phyloP scores from a whole-genome alignment of 495 filamentous ascomycete species.

The Penicillium antarcticum region DNA sequence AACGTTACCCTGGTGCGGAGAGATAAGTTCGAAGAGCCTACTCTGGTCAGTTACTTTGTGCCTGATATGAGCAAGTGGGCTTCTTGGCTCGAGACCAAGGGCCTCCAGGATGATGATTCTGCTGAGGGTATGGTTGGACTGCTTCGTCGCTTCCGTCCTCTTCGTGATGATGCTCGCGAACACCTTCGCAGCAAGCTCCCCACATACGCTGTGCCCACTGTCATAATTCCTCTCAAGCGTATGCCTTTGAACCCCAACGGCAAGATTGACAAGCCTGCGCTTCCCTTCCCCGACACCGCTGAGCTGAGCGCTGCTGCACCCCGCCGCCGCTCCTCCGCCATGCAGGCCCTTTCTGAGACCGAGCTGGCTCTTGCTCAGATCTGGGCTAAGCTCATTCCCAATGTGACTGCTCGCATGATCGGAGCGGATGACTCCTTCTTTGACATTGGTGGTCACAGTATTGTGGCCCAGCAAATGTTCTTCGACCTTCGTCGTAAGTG shows the following conservation, averaged over 20 bases:
- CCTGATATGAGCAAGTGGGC: constrained; percentile 74
- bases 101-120: constrained; percentile 45
- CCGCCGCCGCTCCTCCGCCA: constrained; percentile 32
- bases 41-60: constrained; percentile 86
- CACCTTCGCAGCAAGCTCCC: constrained; percentile 75
- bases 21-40: constrained; percentile 88
- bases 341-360: constrained; percentile 54
- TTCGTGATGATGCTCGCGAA: constrained; percentile 72
- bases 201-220: constrained; percentile 74
- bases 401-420: constrained; percentile 55
- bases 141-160: constrained; percentile 59
- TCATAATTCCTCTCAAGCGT: constrained; percentile 74
- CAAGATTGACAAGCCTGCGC: constrained; percentile 85
- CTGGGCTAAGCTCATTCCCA: constrained; percentile 59
- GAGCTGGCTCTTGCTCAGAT: constrained; percentile 64
- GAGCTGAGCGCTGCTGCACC: constrained; percentile 47
- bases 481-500: constrained; percentile 63
- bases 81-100: constrained; percentile 58
- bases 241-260: constrained; percentile 93
- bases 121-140: constrained; percentile 56
- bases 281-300: constrained; percentile 84
- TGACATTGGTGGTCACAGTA: constrained; percentile 82
- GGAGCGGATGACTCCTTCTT: constrained; percentile 73
- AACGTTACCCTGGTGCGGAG: constrained; percentile 83
- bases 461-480: constrained; percentile 84